A percentile compares a stretch with the other conserved stretches of the same genome.
Evolutionary conservation across 2,329 filamentous ascomycete genomes (phyloP).

Genomic region (Eutypa lata): DNA sequence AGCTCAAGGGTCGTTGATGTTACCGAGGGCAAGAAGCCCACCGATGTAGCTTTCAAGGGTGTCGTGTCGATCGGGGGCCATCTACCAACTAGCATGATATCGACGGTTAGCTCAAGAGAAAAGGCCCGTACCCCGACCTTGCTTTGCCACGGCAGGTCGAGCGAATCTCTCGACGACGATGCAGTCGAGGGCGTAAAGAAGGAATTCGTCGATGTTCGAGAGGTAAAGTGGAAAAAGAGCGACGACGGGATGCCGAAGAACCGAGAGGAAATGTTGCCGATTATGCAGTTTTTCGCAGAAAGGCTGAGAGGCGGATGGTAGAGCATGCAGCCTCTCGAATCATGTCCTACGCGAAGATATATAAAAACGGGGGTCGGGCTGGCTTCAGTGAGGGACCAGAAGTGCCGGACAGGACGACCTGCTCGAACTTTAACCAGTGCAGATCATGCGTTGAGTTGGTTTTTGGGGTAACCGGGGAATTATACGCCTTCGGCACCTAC

Average conservation of each 20-base stretch:
- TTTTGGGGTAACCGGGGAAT: too few species aligned
- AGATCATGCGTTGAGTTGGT: too few species aligned
- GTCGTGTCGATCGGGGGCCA: slow-evolving; percentile 62
- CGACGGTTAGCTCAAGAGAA: slow-evolving; percentile 38
- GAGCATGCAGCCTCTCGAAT: neutral
- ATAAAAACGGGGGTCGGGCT: too few species aligned
- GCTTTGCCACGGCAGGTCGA: slow-evolving; percentile 53
- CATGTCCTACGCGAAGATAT: too few species aligned
- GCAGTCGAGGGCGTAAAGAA: slow-evolving; percentile 62
- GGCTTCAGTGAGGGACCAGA: too few species aligned
- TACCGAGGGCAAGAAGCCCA: slow-evolving; percentile 11
- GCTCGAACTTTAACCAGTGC: too few species aligned
- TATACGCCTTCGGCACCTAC: too few species aligned
- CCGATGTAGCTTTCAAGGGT: slow-evolving; percentile 43
- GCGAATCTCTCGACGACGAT: slow-evolving; percentile 50
- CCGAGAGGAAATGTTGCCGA: slow-evolving; percentile 81
- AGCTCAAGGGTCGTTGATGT: slow-evolving; percentile 32
- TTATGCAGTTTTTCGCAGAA: slow-evolving; percentile 81
- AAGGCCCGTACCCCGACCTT: slow-evolving; percentile 65
- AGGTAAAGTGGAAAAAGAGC: slow-evolving; percentile 65
- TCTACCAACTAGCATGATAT: slow-evolving; percentile 51
- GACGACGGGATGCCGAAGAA: slow-evolving; percentile 81
- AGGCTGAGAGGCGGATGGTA: slow-evolving; percentile 43
- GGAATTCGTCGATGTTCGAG: slow-evolving; percentile 64
- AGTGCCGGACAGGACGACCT: too few species aligned